phyloP scores from a whole-genome alignment of 2,329 filamentous ascomycete species.

The Arthrocladium fulminans region DNA sequence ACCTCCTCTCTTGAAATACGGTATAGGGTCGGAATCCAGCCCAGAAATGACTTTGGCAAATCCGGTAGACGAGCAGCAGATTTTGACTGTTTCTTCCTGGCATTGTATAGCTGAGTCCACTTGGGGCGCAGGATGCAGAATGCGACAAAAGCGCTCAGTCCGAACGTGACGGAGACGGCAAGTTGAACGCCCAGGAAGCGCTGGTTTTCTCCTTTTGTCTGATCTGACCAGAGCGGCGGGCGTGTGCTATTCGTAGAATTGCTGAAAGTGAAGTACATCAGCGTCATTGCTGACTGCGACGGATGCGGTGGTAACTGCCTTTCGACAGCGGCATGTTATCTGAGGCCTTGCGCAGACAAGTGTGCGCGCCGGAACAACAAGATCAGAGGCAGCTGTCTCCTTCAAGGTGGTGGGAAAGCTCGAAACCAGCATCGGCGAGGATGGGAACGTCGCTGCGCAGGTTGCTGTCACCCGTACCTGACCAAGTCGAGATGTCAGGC shows the following conservation, averaged over 20 bases:
- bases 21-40: conserved; percentile 85
- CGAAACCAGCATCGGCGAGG: too few relatives aligned
- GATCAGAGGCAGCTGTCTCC: not conserved
- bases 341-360: not conserved
- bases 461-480: too few relatives aligned
- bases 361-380: not conserved
- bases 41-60: conserved; percentile 75
- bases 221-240: conserved; percentile 17
- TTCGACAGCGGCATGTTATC: not conserved
- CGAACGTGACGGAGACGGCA: conserved; percentile 35
- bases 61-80: conserved; percentile 60
- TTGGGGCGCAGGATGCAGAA: conserved; percentile 62
- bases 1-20: conserved; percentile 81
- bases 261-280: not conserved
- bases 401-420: too few relatives aligned
- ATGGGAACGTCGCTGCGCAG: too few relatives aligned
- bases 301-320: not conserved
- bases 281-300: not conserved
- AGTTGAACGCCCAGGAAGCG: conserved; percentile 37
- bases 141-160: conserved; percentile 36
- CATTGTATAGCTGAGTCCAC: conserved; percentile 87
- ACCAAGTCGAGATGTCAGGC: too few relatives aligned
- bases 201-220: conserved; percentile 21
- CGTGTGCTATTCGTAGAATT: conserved; percentile 5
- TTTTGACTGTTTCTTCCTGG: conserved; percentile 67